Percentiles rank a stretch among this genome's conserved stretches.
Conservation (phyloP, 164 flowering plant species). For the Houttuynia cordata region DNA sequence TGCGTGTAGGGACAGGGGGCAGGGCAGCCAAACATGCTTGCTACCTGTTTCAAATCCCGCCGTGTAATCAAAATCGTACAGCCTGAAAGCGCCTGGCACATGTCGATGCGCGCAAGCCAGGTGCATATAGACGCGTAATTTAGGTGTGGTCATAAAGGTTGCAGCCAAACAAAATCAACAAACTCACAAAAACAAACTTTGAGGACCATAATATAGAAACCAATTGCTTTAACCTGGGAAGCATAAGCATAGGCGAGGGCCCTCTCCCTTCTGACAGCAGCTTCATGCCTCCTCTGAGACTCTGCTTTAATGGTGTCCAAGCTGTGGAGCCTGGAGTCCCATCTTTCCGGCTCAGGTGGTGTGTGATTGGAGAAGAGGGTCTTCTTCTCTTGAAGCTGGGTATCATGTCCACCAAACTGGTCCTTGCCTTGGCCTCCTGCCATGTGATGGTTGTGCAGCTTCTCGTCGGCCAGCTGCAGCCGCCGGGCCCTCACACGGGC, state of each 20-base stretch:
- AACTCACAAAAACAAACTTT: too few relatives aligned
- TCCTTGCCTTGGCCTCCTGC: background rate
- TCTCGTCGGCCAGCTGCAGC: slow-evolving; percentile 44
- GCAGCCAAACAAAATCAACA: too few relatives aligned
- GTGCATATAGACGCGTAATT: too few relatives aligned
- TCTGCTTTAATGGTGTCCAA: slow-evolving; percentile 28
- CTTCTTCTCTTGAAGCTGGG: slow-evolving; percentile 1
- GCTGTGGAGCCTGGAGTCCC: slow-evolving; percentile 31
- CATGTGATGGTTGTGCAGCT: slow-evolving; percentile 7
- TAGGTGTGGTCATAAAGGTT: too few relatives aligned
- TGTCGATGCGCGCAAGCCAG: too few relatives aligned
- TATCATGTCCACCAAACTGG: slow-evolving; percentile 1
- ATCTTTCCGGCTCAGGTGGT: slow-evolving; percentile 9
- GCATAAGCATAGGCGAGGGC: slow-evolving; percentile 81
- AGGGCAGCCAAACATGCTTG: too few relatives aligned
- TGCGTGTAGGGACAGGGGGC: too few relatives aligned
- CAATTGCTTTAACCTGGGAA: too few relatives aligned
- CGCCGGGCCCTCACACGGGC: slow-evolving; percentile 72
- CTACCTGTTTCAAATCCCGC: too few relatives aligned
- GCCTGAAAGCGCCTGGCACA: too few relatives aligned
- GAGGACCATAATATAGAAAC: too few relatives aligned
- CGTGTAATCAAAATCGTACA: too few relatives aligned
- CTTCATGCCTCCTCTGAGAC: slow-evolving; percentile 38
- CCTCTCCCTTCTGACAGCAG: slow-evolving; percentile 50
- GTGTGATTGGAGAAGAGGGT: background rate